phyloP scores from a whole-genome alignment of 1,139 yeast species.

The Taphrina confusa region DNA sequence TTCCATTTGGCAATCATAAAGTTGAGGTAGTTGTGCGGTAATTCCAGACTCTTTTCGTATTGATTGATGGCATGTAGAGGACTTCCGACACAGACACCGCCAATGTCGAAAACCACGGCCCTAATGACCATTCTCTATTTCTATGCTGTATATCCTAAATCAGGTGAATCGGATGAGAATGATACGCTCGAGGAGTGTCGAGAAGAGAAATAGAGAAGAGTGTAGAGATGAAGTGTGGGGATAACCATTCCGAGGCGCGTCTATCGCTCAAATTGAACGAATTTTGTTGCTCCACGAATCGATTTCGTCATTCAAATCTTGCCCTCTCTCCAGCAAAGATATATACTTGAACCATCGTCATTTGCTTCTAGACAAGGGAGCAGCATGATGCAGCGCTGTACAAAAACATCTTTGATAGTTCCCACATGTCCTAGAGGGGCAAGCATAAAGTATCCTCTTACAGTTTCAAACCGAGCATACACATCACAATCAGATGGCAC shows the following conservation, averaged over 20 bases:
- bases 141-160: too few relatives aligned
- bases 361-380: too few relatives aligned
- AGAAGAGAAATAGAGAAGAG: not conserved
- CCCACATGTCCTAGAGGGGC: too few relatives aligned
- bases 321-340: too few relatives aligned
- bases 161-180: not conserved
- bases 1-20: slow-evolving; percentile 35
- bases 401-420: not conserved
- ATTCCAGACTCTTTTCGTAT: slow-evolving; percentile 14
- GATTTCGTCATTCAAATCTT: too few relatives aligned
- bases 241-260: not conserved
- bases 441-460: too few relatives aligned
- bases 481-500: not conserved
- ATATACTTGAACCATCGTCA: too few relatives aligned
- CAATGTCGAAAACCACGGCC: slow-evolving; percentile 31
- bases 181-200: not conserved
- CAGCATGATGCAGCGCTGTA: slow-evolving; percentile 4
- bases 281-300: too few relatives aligned
- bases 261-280: not conserved
- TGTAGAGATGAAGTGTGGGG: slow-evolving; percentile 2
- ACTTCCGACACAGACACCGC: slow-evolving; percentile 34
- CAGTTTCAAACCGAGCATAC: too few relatives aligned
- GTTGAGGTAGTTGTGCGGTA: slow-evolving; percentile 31
- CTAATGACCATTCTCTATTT: slow-evolving; percentile 12
- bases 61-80: slow-evolving; percentile 32